Base-by-base conservation (phyloP, 1,284 basidiomycete species). In the Trichosporon faecale region DNA sequence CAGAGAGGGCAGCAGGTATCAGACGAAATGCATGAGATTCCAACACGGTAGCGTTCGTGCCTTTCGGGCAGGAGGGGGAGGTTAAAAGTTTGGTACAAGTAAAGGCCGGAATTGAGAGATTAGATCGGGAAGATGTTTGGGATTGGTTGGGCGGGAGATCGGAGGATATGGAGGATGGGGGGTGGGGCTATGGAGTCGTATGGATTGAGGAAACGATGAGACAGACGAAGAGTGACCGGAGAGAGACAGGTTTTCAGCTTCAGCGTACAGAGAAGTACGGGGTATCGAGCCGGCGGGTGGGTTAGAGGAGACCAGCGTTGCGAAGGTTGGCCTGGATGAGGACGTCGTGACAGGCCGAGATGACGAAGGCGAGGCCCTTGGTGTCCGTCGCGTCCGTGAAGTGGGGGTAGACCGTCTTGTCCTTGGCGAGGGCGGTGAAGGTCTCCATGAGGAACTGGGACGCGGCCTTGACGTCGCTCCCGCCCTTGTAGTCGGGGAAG, bases 391-490 rank as follows among this genome's bases (percentile, higher is more conserved):
- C 85, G 70, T 85, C 85, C 60, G 85, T 86, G 72, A 82, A 84
- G 71, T 85, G 84, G 74, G 81, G 80, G 74, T 85, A 84, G 70
- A 86, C 83, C 69, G 84, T 84, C 77, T 86, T 86, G 76, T 90
- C 92, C 85, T 94, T 92, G 82, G 95, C 95, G 70, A 95, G 86
- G 23, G 88, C 89, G 21, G 94, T 91, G 82, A 95, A 95, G 64
- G 91, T 90, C 79, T 94, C 91, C 52, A 95, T 85, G 69, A 95
- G 86, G 82, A 93, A 95, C 76, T 91, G 88, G 83, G 91, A 94
- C 14, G 93, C 93, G 25, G 89, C 87, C 76, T 95, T 92, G 81
- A 95, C 95, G 78, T 91, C 88, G 35, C 63, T 64, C 12, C 92
- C 92, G 64, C 92, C 92, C 23, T 79, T 84, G 84, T 89, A 94